These are phyloP conservation scores for Cutaneotrichosporon sp. DNA, from an alignment of 1,284 basidiomycete genomes.

Conservation along the genomic window DNA sequence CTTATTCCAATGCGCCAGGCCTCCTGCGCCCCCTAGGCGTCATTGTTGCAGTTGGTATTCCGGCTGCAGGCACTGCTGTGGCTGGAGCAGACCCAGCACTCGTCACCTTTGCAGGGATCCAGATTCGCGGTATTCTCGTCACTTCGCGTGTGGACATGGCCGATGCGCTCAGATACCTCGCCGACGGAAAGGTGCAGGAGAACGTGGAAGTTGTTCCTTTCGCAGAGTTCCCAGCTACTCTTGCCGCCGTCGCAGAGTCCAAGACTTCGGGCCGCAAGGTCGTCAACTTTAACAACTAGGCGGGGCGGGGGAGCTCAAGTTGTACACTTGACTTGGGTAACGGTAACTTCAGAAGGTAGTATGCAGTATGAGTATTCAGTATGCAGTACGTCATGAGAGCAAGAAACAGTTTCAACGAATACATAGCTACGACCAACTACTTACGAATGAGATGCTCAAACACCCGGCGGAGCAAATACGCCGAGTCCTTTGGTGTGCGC, in stretches of 20 bases:
- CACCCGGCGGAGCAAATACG: conserved; percentile 26
- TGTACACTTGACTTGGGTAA: not conserved
- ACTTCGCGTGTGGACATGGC: conserved; percentile 26
- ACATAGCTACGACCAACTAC: not conserved
- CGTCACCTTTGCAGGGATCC: conserved; percentile 51
- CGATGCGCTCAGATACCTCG: conserved; percentile 22
- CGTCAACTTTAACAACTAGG: conserved; percentile 50
- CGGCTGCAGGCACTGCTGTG: conserved; percentile 37
- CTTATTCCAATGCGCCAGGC: conserved; percentile 18
- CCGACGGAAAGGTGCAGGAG: conserved; percentile 26
- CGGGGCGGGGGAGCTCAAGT: not conserved
- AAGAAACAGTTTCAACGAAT: too few relatives aligned
- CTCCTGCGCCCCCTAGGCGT: conserved; percentile 20
- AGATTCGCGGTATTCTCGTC: conserved; percentile 49
- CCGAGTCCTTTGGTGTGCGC: conserved; percentile 34
- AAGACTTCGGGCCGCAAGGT: conserved; percentile 23
- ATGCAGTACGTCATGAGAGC: too few relatives aligned
- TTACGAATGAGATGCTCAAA: conserved; percentile 22
- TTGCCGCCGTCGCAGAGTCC: conserved; percentile 18
- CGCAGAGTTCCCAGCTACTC: conserved; percentile 22
- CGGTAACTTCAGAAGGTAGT: not conserved
- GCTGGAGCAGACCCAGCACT: conserved; percentile 38
- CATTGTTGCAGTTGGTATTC: conserved; percentile 25
- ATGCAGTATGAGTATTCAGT: not conserved
- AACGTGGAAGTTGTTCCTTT: conserved; percentile 24